These are phyloP conservation scores for Xylariaceae sp. DNA, from an alignment of 2,329 filamentous ascomycete genomes.

Conservation along the genomic window DNA sequence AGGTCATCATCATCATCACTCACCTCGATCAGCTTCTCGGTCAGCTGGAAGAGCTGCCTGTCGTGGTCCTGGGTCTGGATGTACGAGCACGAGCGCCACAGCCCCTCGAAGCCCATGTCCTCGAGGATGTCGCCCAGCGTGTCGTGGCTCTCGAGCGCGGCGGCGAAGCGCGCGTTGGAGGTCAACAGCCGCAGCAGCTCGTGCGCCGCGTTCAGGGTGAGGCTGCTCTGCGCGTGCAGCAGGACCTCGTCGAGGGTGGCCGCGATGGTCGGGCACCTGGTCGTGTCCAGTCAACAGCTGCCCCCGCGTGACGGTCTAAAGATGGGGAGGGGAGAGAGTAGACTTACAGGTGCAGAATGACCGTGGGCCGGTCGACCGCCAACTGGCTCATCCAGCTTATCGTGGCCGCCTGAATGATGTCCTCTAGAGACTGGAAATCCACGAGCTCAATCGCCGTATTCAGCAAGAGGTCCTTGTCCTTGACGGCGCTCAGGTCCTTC, in stretches of 20 bases:
- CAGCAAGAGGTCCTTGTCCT: slow-evolving; percentile 55
- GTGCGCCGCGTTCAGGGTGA: slow-evolving; percentile 54
- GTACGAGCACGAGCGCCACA: slow-evolving; percentile 52
- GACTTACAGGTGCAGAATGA: slow-evolving; percentile 52
- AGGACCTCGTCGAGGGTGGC: slow-evolving; percentile 54
- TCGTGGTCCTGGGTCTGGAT: slow-evolving; percentile 41
- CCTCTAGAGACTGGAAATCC: slow-evolving; percentile 59
- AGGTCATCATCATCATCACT: slow-evolving; percentile 13
- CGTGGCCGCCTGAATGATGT: slow-evolving; percentile 51
- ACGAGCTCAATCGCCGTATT: slow-evolving; percentile 57
- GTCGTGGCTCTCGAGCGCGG: slow-evolving; percentile 38
- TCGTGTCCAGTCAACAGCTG: no score
- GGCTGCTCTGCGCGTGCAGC: slow-evolving; percentile 54
- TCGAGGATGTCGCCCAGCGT: slow-evolving; percentile 46
- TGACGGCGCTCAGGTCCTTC: slow-evolving; percentile 38
- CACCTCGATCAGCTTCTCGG: slow-evolving; percentile 56
- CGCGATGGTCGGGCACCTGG: slow-evolving; percentile 49
- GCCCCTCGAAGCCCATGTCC: slow-evolving; percentile 54
- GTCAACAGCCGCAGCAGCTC: slow-evolving; percentile 51
- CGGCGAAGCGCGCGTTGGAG: slow-evolving; percentile 43
- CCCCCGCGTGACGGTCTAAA: no score
- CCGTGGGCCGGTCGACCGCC: slow-evolving; percentile 44
- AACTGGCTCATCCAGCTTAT: slow-evolving; percentile 54
- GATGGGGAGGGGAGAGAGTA: background rate
- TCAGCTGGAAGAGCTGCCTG: slow-evolving; percentile 44